Base-by-base conservation (phyloP, 1,284 basidiomycete genomes). In the Moesziomyces sp. region DNA sequence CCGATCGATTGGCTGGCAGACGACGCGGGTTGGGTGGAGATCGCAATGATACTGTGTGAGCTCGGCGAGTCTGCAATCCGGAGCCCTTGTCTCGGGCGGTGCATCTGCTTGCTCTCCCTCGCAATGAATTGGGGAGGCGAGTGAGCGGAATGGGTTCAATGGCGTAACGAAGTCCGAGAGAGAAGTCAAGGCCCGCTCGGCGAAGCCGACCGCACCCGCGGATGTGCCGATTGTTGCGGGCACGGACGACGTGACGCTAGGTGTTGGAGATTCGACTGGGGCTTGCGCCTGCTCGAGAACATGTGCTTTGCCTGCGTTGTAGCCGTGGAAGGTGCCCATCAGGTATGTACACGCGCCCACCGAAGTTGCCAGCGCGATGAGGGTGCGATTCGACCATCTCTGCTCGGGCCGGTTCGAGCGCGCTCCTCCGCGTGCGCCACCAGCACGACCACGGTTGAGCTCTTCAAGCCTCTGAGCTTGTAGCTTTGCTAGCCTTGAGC, bases 1-100 rank as follows among this genome's bases (percentile, higher is more conserved):
- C 4, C 77, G 75, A 52, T 79, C 77, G 51, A 79, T 68, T 4
- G 77, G 75, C 35, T 75, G 69, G 40, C 77, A 79, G 46, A 79
- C 46, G 21, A 75, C 65, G 19, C 67, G 66, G 30, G 71, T 49
- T 9, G 58, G 40, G 46, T 64, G 65, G 2, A 77, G 51, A 43
- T 74, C 68, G 52, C 77, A 79, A 48, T 79, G 72, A 44, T 70
- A 75, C 52, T 79, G 77, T 2, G 68, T 67, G 34, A 79, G 57
- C 42, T 77, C 75, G 34, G 63, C 71, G 6, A 79, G 62, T 16
- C 52, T 45, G 45, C 77, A 78, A 0, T 43, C 44, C n/a, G 30
- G 28, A n/a, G 44, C 16, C n/a, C 40, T 6, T 11, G 49, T 13
- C 46, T 34, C 5, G 11, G 46, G 5, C 4, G 24, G 44, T n/a